These are phyloP conservation scores for Phytophthora kernoviae DNA, from an alignment of 352 stramenopile genomes.

Conservation along the genomic window DNA sequence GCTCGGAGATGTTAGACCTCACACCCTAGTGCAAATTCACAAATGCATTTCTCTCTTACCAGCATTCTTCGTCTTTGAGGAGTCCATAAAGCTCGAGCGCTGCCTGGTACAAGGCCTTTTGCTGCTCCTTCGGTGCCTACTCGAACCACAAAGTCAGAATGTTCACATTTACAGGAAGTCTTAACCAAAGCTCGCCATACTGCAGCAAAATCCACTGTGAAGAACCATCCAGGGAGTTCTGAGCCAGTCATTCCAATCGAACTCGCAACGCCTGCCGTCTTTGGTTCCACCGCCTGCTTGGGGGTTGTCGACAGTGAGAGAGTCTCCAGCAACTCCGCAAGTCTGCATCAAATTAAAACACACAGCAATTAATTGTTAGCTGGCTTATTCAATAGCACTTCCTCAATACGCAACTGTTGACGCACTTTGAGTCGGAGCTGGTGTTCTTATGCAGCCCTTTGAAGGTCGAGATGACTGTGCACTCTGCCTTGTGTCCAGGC, in stretches of 20 bases:
- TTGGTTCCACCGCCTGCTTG: slow-evolving; percentile 46
- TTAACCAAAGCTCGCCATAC: slow-evolving; percentile 25
- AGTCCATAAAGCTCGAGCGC: slow-evolving; percentile 64
- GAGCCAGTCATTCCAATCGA: slow-evolving; percentile 52
- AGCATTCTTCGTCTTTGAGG: slow-evolving; percentile 75
- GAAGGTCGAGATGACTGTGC: slow-evolving; percentile 60
- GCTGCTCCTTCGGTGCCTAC: slow-evolving; percentile 47
- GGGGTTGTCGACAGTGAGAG: slow-evolving; percentile 39
- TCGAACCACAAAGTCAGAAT: not conserved
- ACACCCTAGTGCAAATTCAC: not conserved
- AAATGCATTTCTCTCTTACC: slow-evolving; percentile 27
- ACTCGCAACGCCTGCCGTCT: slow-evolving; percentile 52
- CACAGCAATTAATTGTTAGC: not conserved
- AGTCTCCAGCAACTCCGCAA: slow-evolving; percentile 39
- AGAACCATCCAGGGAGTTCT: slow-evolving; percentile 73
- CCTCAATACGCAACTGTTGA: not conserved
- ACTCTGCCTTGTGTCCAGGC: slow-evolving; percentile 67
- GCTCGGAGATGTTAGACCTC: not conserved
- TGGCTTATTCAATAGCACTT: not conserved
- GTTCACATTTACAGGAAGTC: not conserved
- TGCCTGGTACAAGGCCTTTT: slow-evolving; percentile 55
- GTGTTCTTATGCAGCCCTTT: slow-evolving; percentile 26
- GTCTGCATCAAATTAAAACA: slow-evolving; percentile 41
- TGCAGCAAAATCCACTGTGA: slow-evolving; percentile 52
- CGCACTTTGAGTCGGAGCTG: slow-evolving; percentile 20